Evolutionary conservation across 164 flowering plant species (phyloP).

Genomic region (Vitis riparia): DNA sequence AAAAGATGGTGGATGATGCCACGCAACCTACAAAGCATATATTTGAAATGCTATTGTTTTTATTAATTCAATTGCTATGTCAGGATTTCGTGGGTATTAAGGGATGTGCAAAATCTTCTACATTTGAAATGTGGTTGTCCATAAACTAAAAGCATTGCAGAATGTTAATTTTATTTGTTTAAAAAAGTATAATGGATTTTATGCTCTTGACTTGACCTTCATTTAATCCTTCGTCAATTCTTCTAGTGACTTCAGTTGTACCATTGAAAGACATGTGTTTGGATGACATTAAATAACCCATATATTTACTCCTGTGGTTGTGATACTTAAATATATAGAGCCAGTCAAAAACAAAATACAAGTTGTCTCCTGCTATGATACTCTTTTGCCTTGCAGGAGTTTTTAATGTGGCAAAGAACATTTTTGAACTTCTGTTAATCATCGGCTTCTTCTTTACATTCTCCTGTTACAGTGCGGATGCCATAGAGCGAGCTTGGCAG

Average conservation of each 20-base stretch:
- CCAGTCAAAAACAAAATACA: too few species aligned
- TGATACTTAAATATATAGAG: too few species aligned
- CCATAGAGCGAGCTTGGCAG: slow-evolving; percentile 86
- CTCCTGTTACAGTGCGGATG: slow-evolving; percentile 64
- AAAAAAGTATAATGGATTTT: not conserved
- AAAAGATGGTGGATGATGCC: not conserved
- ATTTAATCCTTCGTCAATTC: too few species aligned
- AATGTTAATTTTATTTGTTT: not conserved
- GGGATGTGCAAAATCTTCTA: not conserved
- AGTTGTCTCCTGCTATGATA: not conserved
- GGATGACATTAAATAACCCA: too few species aligned
- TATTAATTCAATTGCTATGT: too few species aligned
- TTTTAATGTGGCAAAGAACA: not conserved
- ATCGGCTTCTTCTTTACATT: not conserved
- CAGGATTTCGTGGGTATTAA: too few species aligned
- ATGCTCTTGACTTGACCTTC: not conserved
- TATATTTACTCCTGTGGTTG: too few species aligned
- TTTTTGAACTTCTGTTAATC: not conserved
- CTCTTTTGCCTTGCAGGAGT: not conserved
- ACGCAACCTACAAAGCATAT: too few species aligned
- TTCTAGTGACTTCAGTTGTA: too few species aligned
- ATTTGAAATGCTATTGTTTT: too few species aligned
- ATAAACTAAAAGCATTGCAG: too few species aligned
- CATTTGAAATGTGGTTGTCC: not conserved
- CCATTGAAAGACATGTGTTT: too few species aligned